Conservation (phyloP, 2,329 filamentous ascomycete species). For the Alternaria sp. region DNA sequence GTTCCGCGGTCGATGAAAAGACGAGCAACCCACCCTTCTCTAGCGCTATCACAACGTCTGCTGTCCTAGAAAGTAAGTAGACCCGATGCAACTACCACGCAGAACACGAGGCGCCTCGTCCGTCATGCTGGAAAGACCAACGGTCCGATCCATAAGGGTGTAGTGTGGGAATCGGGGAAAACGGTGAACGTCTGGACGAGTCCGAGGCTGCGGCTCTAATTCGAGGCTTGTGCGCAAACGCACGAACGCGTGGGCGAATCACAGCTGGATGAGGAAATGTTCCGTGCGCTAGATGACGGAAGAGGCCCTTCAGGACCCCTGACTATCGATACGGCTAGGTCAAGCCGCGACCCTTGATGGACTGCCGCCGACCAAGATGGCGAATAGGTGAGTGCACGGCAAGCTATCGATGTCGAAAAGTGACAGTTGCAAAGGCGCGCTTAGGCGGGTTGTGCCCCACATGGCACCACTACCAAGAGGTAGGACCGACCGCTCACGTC, state of each 20-base stretch:
- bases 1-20: not conserved
- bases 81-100: constrained; percentile 3
- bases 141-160: not conserved
- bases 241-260: constrained; percentile 1
- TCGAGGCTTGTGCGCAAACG: not conserved
- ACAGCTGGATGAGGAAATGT: not conserved
- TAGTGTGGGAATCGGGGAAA: constrained; percentile 4
- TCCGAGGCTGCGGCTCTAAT: not conserved
- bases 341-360: not conserved
- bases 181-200: constrained; percentile 3
- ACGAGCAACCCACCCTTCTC: not conserved
- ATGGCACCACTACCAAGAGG: not conserved
- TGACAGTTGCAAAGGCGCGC: constrained; percentile 3
- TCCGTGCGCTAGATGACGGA: not conserved
- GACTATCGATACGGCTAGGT: not conserved
- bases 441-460: constrained; percentile 1
- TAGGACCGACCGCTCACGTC: not conserved
- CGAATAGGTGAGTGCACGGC: not conserved
- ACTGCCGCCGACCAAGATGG: not conserved
- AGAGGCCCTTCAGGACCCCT: not conserved
- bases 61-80: constrained; percentile 2
- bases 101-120: not conserved
- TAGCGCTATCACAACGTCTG: not conserved
- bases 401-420: not conserved
- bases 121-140: not conserved